phyloP scores from a whole-genome alignment of 2,329 filamentous ascomycete genomes.

The Fusarium buharicum region DNA sequence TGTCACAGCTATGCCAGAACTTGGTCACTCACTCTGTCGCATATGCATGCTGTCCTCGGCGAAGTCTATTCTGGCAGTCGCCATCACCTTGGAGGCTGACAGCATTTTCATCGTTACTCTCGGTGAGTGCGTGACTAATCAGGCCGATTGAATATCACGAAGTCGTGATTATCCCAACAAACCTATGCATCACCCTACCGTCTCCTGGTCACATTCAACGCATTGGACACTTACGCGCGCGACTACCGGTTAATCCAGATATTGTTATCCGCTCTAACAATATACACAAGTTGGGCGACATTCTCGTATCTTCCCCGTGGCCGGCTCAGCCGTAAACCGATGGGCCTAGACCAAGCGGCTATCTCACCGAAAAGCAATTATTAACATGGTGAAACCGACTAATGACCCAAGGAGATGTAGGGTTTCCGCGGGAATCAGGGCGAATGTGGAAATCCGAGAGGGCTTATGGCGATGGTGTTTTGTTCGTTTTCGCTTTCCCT shows the following conservation, averaged over 20 bases:
- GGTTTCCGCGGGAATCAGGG: constrained; percentile 1
- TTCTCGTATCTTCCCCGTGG: constrained; percentile 1
- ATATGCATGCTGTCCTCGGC: not conserved
- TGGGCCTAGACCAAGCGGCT: constrained; percentile 15
- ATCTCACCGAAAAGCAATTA: constrained; percentile 20
- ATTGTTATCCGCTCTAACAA: constrained; percentile 36
- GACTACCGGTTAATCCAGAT: constrained; percentile 27
- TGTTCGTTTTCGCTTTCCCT: not conserved
- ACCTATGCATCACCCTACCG: not conserved
- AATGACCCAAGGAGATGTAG: constrained; percentile 7
- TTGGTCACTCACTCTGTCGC: not conserved
- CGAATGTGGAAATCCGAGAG: constrained; percentile 20
- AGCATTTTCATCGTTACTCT: no score
- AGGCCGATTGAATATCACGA: not conserved
- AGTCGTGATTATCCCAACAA: not conserved
- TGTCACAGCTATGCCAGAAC: no score
- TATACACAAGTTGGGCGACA: constrained; percentile 17
- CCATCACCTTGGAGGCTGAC: not conserved
- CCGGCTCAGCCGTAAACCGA: not conserved
- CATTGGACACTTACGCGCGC: constrained; percentile 26
- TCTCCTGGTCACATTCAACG: not conserved
- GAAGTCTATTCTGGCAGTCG: not conserved
- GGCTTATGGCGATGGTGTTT: not conserved
- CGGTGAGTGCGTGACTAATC: not conserved
- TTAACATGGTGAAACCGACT: constrained; percentile 27